Conservation (phyloP, 768 basidiomycete genomes). For the Favolaschia claudopus region DNA sequence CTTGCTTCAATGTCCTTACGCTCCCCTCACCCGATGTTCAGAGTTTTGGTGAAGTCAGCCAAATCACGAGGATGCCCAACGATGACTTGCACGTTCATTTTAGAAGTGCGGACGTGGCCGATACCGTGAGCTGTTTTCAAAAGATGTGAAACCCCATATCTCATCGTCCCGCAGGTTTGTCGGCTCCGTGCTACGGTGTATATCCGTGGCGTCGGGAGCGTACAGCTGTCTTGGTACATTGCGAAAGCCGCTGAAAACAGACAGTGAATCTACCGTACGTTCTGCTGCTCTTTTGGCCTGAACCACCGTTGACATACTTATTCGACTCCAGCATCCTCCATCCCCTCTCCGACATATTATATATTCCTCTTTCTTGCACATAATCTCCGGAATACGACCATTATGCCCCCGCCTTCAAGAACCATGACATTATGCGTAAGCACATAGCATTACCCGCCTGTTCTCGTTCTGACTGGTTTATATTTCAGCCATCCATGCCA, state of each 20-base stretch:
- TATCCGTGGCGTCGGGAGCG: conserved; percentile 80
- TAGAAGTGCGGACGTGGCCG: conserved; percentile 77
- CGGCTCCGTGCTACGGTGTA: conserved; percentile 78
- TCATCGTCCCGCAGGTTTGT: conserved; percentile 61
- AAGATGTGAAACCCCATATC: not conserved
- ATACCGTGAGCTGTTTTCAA: conserved; percentile 61
- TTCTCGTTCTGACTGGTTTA: not conserved
- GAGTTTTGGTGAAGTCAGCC: conserved; percentile 80
- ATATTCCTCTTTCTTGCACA: conserved; percentile 11
- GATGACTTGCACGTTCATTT: conserved; percentile 84
- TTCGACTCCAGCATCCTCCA: conserved; percentile 1
- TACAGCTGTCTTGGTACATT: conserved; percentile 73
- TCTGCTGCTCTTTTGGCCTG: not conserved
- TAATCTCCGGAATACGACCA: conserved; percentile 23
- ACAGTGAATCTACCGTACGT: conserved; percentile 33
- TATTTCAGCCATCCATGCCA: conserved; percentile 10
- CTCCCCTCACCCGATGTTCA: conserved; percentile 34
- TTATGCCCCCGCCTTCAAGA: conserved; percentile 24
- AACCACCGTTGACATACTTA: not conserved
- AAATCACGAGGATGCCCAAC: conserved; percentile 76
- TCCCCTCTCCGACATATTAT: conserved; percentile 9
- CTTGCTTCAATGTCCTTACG: conserved; percentile 1
- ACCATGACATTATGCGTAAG: conserved; percentile 26
- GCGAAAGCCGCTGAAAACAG: conserved; percentile 52
- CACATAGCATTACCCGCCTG: not conserved